A percentile compares a stretch with the other conserved stretches of the same genome.
Evolutionary conservation across 2,329 filamentous ascomycete genomes (phyloP).

Genomic region (Phialocephala subalpina): DNA sequence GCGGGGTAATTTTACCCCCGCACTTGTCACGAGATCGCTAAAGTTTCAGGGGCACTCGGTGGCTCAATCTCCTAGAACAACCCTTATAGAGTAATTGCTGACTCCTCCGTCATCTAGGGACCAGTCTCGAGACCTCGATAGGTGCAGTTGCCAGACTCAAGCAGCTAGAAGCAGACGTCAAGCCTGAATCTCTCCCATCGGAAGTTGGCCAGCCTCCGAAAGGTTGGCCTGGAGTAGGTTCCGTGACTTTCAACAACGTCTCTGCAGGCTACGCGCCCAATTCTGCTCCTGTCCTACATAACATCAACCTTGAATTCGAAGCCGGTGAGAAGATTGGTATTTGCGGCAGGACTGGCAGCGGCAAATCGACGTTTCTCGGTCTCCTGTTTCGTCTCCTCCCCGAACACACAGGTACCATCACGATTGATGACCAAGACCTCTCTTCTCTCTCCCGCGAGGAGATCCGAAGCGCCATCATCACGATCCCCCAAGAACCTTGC

Average conservation of each 20-base stretch:
- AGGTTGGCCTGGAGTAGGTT: constrained; percentile 34
- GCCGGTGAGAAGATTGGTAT: constrained; percentile 58
- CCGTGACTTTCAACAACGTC: constrained; percentile 41
- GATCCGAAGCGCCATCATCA: constrained; percentile 50
- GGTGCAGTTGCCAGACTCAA: constrained; percentile 29
- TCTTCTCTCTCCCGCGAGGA: constrained; percentile 49
- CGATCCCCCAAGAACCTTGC: constrained; percentile 56
- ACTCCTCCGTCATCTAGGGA: constrained; percentile 21
- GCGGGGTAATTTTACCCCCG: too few species aligned
- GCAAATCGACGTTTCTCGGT: constrained; percentile 52
- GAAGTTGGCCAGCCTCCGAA: background rate
- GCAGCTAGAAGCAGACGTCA: constrained; percentile 19
- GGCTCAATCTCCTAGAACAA: background rate
- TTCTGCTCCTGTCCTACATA: background rate
- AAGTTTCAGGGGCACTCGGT: constrained; percentile 24
- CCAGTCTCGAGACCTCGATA: constrained; percentile 31
- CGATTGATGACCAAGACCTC: constrained; percentile 56
- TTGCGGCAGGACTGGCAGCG: constrained; percentile 54
- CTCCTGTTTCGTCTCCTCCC: constrained; percentile 57
- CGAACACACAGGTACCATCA: constrained; percentile 49
- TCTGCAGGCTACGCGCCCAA: constrained; percentile 39
- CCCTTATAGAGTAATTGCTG: too few species aligned
- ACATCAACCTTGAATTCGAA: constrained; percentile 54
- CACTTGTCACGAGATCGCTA: too few species aligned
- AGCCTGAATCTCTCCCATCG: constrained; percentile 8